Evolutionary conservation across 306 rosid genomes (phyloP), one percentile per base, ranked within the genome.

Genomic region (Cicer cuneatum): DNA sequence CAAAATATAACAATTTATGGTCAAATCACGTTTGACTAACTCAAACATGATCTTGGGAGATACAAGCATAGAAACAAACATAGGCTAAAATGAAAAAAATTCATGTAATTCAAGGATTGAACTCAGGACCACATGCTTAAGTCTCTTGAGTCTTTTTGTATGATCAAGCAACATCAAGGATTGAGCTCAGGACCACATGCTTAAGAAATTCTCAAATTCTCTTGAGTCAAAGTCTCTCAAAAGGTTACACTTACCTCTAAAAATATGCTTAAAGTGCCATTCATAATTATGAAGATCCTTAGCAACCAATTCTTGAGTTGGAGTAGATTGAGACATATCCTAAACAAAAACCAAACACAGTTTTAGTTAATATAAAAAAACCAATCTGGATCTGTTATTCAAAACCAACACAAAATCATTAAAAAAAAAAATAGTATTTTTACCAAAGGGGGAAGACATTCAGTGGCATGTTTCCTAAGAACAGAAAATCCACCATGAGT

Each of bases 181-280:
- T 37, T n/a, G 7, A 61, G n/a, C 66, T 38, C 4, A 18, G 49
- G 69, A 63, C 47, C 49, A 63, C 69, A 15, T 38, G n/a, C 47
- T 15, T 40, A 15, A 14, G 14, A 6, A 14, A 24, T 3, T 29
- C 60, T 51, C 9, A 6, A 51, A 7, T 15, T 12, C 24, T 2
- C 3, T 51, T 51, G 10, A 6, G 16, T 14, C 24, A 51, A 51
- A 29, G 33, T 29, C 33, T 24, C 33, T 24, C 38, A 18, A 7
- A 42, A 18, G 37, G 33, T 24, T 29, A 42, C 71, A 46, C n/a
- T 43, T 80, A 87, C 98, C 98, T 90, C 98, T 82, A 84, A 88
- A 94, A 76, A 94, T 94, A 80, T 94, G 98, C 82, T 91, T 91
- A 80, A 94, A 94, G 73, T 93, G 91, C 98, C 98, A 94, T 40